A percentile compares a stretch with the other conserved stretches of the same genome.
These are phyloP conservation scores for Dinochytrium kinnereticum DNA, from an alignment of 371 early-diverging fungal species.

Conservation along the genomic window DNA sequence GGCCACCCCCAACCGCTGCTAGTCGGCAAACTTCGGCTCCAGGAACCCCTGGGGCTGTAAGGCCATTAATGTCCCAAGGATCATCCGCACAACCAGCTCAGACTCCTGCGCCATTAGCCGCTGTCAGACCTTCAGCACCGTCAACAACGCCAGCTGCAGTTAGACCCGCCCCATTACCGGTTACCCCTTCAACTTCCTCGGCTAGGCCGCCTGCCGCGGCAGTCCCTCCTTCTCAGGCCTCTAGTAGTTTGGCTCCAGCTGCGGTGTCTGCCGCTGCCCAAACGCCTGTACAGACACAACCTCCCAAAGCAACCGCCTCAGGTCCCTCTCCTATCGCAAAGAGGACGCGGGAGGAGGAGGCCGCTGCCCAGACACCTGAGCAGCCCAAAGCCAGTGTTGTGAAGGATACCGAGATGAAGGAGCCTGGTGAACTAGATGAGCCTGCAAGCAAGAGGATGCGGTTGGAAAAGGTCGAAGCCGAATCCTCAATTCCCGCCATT, in stretches of 20 bases:
- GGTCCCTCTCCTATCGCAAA: not conserved
- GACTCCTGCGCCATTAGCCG: not conserved
- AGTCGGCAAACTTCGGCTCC: too few species aligned
- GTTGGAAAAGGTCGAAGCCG: not conserved
- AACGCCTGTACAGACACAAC: not conserved
- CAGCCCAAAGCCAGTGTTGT: too few species aligned
- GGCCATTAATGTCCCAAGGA: not conserved
- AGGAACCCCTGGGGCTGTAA: not conserved
- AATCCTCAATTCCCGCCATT: too few species aligned
- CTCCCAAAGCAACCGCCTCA: too few species aligned
- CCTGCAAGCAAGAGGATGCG: not conserved
- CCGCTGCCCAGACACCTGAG: too few species aligned
- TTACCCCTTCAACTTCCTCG: not conserved
- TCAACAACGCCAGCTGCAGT: not conserved
- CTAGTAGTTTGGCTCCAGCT: too few species aligned
- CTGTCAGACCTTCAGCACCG: not conserved
- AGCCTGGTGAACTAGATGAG: too few species aligned
- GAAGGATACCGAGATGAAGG: too few species aligned
- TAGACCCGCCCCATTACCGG: not conserved
- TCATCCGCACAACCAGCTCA: not conserved
- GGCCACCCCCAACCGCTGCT: too few species aligned
- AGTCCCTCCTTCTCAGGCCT: too few species aligned
- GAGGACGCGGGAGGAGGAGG: not conserved
- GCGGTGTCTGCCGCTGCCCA: not conserved
- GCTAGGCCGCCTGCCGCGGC: not conserved